Conservation (phyloP, 441 rosid genomes). For the Geranium incanum region DNA sequence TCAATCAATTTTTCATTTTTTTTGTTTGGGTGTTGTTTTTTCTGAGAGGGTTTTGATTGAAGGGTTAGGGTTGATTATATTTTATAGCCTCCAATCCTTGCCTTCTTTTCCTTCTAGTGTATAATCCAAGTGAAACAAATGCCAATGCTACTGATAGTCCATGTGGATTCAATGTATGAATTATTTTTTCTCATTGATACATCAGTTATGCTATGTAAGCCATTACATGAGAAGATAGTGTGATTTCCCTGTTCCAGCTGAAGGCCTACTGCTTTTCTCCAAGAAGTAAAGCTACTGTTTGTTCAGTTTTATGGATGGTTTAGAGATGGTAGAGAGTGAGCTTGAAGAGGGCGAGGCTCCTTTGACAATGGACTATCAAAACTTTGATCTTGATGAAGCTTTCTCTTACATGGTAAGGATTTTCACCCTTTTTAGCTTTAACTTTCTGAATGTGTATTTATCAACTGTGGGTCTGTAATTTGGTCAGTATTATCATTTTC, state of each 20-base stretch:
- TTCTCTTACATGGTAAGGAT: slow-evolving; percentile 9
- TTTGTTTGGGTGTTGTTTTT: neutral
- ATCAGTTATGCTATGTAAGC: neutral
- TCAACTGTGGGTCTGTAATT: slow-evolving; percentile 5
- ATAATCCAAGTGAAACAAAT: neutral
- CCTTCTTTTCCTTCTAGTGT: neutral
- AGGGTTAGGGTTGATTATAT: slow-evolving; percentile 7
- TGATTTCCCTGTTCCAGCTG: slow-evolving; percentile 5
- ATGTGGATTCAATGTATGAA: neutral
- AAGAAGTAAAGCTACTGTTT: neutral
- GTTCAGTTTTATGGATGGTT: neutral
- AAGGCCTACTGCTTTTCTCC: slow-evolving; percentile 3
- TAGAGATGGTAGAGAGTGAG: slow-evolving; percentile 6
- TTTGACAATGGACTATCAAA: neutral
- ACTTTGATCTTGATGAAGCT: slow-evolving; percentile 9
- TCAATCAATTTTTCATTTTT: slow-evolving; percentile 7
- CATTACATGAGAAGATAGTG: slow-evolving; percentile 2
- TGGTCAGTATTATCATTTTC: neutral
- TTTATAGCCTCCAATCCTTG: slow-evolving; percentile 3
- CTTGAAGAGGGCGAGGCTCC: slow-evolving; percentile 12
- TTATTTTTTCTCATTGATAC: neutral
- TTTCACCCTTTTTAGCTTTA: neutral
- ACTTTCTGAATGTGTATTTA: neutral
- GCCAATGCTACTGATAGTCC: slow-evolving; percentile 3
- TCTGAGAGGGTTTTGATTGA: neutral